Percentiles rank a stretch among this genome's conserved stretches.
Conservation (phyloP, 2,329 filamentous ascomycete species). For the Scorias spongiosa region DNA sequence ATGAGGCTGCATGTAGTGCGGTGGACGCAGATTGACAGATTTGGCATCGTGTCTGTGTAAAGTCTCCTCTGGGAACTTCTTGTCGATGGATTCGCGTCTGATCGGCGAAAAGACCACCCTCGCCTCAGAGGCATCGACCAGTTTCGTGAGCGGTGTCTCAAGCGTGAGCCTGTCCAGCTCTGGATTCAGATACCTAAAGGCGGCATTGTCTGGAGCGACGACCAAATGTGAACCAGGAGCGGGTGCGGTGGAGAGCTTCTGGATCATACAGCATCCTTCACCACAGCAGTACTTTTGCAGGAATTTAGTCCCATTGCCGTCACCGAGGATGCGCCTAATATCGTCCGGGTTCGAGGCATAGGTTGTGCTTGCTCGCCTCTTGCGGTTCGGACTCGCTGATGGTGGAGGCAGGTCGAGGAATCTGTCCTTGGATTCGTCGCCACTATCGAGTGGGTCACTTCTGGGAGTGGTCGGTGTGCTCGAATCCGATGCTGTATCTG, state of each 20-base stretch:
- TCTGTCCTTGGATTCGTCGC: conserved; percentile 27
- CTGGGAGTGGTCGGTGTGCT: conserved; percentile 30
- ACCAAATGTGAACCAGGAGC: conserved; percentile 28
- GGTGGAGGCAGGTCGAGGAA: conserved; percentile 22
- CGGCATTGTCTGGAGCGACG: conserved; percentile 60
- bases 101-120: conserved; percentile 40
- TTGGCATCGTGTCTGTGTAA: conserved; percentile 24
- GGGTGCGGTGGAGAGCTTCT: conserved; percentile 24
- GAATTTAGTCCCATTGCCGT: conserved; percentile 40
- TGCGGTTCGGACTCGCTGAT: conserved; percentile 4
- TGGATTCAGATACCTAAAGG: conserved; percentile 65
- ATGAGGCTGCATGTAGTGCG: conserved; percentile 83
- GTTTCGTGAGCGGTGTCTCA: conserved; percentile 52
- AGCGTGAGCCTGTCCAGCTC: conserved; percentile 60
- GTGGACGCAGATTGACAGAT: conserved; percentile 49
- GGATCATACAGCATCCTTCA: conserved; percentile 47
- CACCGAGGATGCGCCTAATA: conserved; percentile 42
- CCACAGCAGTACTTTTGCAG: conserved; percentile 50
- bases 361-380: conserved; percentile 20
- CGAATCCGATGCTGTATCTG: conserved; percentile 27
- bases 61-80: conserved; percentile 36
- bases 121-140: conserved; percentile 58
- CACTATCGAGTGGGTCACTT: conserved; percentile 4
- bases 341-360: conserved; percentile 39
- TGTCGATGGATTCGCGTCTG: conserved; percentile 31